Base-by-base conservation (phyloP, 768 basidiomycete species). In the Psilocybe sp. region DNA sequence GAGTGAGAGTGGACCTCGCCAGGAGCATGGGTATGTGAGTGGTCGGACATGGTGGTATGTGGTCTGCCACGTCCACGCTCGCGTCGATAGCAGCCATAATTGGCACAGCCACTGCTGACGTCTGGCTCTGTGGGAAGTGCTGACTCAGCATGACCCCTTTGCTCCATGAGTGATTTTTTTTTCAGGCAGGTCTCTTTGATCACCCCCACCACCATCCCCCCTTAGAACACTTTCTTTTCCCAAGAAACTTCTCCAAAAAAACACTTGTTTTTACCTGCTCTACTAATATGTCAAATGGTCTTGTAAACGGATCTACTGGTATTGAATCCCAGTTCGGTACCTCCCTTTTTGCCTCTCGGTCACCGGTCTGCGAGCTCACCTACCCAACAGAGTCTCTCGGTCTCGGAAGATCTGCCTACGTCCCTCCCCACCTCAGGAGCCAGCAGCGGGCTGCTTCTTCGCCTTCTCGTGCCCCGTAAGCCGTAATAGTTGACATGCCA, bases 231-330 rank as follows among this genome's bases (percentile, higher is more conserved):
- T 58, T 59, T 52, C 53, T 62, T 62, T 60, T 58, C 45, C 59
- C 61, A 50, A 65, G 66, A 69, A 62, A 61, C 60, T 55, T 43
- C 51, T 28, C 36, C 45, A 40, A 41, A 53, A 58, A 55, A 43
- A 46, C 16, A 51, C 51, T 58, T 49, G 50, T 47, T 55, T 60
- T 63, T 63, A 55, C 56, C 54, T 53, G 51, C 63, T 61, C 51
- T 57, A 59, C 60, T 74, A 77, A 86, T 89, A 91, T 91, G 89
- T 84, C 87, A 76, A 90, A 90, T 91, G 89, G 87, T 82, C 81
- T 82, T 78, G 82, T 89, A 87, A 89, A 90, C 73, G 84, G 78
- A 67, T 74, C 71, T 64, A 69, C 78, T 69, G 83, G 79, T 73
- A 73, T 90, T 63, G 88, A 91, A 78, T 74, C 76, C 66, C 78